Evolutionary conservation across 2,329 filamentous ascomycete species (phyloP).

Genomic region (Dactylellina cionopaga): DNA sequence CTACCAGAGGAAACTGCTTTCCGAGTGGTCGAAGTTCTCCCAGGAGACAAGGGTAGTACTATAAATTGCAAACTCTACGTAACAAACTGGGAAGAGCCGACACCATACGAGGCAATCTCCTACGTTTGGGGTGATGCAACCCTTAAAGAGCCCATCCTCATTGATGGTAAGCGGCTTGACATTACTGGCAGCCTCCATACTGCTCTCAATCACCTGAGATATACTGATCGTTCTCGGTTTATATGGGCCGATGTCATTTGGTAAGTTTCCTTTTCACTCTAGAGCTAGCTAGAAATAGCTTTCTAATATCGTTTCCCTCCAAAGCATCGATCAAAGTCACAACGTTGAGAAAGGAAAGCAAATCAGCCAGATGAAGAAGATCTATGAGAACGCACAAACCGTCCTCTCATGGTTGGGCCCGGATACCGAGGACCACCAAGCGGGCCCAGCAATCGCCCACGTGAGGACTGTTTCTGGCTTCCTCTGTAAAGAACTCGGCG

Average conservation of each 20-base stretch:
- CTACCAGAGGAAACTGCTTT: constrained; percentile 50
- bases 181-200: constrained; percentile 53
- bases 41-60: constrained; percentile 43
- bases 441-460: constrained; percentile 23
- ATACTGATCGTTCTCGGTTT: constrained; percentile 42
- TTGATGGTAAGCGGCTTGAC: constrained; percentile 50
- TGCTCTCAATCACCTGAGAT: constrained; percentile 54
- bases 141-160: constrained; percentile 31
- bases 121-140: constrained; percentile 56
- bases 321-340: constrained; percentile 57
- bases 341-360: constrained; percentile 55
- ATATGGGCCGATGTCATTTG: constrained; percentile 56
- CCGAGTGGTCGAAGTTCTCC: constrained; percentile 53
- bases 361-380: constrained; percentile 57
- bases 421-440: constrained; percentile 43
- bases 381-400: constrained; percentile 56
- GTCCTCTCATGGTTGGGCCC: constrained; percentile 58
- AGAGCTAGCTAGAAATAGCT: background rate
- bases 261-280: constrained; percentile 4
- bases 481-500: constrained; percentile 47
- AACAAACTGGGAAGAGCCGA: constrained; percentile 45
- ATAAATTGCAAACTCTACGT: constrained; percentile 51
- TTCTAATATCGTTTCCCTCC: background rate
- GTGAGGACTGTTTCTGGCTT: constrained; percentile 42
- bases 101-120: constrained; percentile 56